phyloP scores from a whole-genome alignment of 768 basidiomycete genomes.

The Trametes coccinea region DNA sequence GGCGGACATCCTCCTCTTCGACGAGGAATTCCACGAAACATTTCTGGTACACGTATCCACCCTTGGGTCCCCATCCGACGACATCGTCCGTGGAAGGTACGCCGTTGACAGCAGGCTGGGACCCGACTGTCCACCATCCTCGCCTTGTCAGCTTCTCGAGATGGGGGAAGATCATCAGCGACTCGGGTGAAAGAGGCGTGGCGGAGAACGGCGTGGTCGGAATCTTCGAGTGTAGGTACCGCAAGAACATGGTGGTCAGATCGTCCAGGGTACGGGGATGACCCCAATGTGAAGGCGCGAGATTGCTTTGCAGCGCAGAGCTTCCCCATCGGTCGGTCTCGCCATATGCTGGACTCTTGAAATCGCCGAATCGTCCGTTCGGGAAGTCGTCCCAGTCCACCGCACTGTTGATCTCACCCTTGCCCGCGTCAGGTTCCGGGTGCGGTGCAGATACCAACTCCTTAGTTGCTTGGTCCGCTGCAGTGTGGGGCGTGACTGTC shows the following conservation, averaged over 20 bases:
- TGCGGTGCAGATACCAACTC: conserved; percentile 51
- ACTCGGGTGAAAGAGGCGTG: conserved; percentile 79
- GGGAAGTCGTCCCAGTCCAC: conserved; percentile 95
- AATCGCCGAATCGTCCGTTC: conserved; percentile 97
- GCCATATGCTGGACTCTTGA: conserved; percentile 95
- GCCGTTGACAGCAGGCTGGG: conserved; percentile 92
- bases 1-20: conserved; percentile 54
- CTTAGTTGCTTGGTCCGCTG: conserved; percentile 61
- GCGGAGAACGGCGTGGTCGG: conserved; percentile 87
- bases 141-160: conserved; percentile 73
- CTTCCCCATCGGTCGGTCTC: conserved; percentile 77
- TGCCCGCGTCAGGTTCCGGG: conserved; percentile 57
- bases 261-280: conserved; percentile 64
- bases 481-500: conserved; percentile 63
- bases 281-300: conserved; percentile 75
- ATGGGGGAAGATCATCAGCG: conserved; percentile 73
- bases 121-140: conserved; percentile 96
- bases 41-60: conserved; percentile 97
- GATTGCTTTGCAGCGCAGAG: conserved; percentile 60
- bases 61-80: conserved; percentile 91
- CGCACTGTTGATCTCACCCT: conserved; percentile 75
- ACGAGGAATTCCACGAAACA: conserved; percentile 97
- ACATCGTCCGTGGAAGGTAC: conserved; percentile 69
- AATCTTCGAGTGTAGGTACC: conserved; percentile 73
- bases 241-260: conserved; percentile 76